phyloP scores from a whole-genome alignment of 371 early-diverging fungal species.

The Amoeboaphelidium occidentale region DNA sequence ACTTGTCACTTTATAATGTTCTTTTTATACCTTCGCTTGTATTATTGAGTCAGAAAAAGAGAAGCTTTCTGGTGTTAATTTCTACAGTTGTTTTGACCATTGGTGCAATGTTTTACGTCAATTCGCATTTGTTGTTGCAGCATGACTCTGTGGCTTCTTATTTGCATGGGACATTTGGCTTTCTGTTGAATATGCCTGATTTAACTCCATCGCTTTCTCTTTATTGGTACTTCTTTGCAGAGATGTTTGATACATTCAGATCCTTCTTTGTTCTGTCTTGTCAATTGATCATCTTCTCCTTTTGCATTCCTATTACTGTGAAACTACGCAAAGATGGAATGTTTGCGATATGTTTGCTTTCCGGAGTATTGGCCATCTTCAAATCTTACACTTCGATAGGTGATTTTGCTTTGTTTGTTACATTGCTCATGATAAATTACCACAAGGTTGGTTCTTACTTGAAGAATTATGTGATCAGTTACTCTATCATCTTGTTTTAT shows the following conservation, averaged over 20 bases:
- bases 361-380: conserved; percentile 50
- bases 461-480: not conserved
- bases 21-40: too few relatives aligned
- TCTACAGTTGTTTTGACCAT: too few relatives aligned
- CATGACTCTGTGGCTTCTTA: too few relatives aligned
- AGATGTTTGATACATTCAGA: conserved; percentile 91
- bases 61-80: too few relatives aligned
- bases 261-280: conserved; percentile 71
- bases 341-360: conserved; percentile 34
- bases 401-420: conserved; percentile 37
- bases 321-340: conserved; percentile 44
- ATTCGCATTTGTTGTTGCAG: too few relatives aligned
- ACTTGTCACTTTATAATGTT: too few relatives aligned
- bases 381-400: conserved; percentile 75
- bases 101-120: too few relatives aligned
- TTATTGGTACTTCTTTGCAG: conserved; percentile 94
- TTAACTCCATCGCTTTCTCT: too few relatives aligned
- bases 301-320: conserved; percentile 48
- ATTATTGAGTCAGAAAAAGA: too few relatives aligned
- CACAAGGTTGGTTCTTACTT: not conserved
- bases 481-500: conserved; percentile 19
- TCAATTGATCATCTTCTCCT: conserved; percentile 60
- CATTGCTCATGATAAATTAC: not conserved
- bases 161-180: too few relatives aligned
- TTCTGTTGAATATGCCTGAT: too few relatives aligned